Evolutionary conservation across 192 early-diverging fungal genomes (phyloP).

Genomic region (Coemansia nantahalensis): DNA sequence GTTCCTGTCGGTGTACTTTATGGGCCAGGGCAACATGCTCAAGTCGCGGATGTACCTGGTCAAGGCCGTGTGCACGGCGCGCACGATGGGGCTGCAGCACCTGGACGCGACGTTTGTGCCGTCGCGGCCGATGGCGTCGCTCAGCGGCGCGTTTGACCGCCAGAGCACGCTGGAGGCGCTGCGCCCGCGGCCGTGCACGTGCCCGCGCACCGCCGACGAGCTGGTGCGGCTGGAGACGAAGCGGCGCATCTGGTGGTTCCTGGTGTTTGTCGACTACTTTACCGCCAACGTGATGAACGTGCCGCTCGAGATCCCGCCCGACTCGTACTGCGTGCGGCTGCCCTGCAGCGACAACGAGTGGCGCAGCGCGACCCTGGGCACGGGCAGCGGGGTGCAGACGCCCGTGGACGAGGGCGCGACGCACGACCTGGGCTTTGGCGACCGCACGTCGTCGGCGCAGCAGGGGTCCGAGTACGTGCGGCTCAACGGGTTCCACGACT

Average conservation of each 20-base stretch:
- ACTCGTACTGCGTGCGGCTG: conserved; percentile 52
- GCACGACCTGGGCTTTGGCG: conserved; percentile 47
- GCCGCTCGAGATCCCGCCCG: conserved; percentile 49
- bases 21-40: conserved; percentile 55
- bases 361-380: conserved; percentile 26
- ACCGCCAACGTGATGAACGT: conserved; percentile 55
- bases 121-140: conserved; percentile 37
- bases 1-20: conserved; percentile 52
- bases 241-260: conserved; percentile 53
- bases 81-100: conserved; percentile 48
- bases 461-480: conserved; percentile 34
- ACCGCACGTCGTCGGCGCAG: conserved; percentile 29
- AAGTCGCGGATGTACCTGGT: conserved; percentile 53
- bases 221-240: conserved; percentile 39
- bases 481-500: conserved; percentile 48
- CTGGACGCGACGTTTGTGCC: conserved; percentile 46
- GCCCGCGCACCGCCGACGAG: conserved; percentile 21
- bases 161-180: conserved; percentile 2
- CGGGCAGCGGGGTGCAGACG: no score
- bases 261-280: conserved; percentile 53
- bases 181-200: conserved; percentile 19
- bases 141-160: conserved; percentile 40
- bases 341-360: conserved; percentile 54
- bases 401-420: neutral
- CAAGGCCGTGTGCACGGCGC: conserved; percentile 51